These are phyloP conservation scores for Chlorella ohadii DNA, from an alignment of 139 green algal genomes.

Conservation along the genomic window DNA sequence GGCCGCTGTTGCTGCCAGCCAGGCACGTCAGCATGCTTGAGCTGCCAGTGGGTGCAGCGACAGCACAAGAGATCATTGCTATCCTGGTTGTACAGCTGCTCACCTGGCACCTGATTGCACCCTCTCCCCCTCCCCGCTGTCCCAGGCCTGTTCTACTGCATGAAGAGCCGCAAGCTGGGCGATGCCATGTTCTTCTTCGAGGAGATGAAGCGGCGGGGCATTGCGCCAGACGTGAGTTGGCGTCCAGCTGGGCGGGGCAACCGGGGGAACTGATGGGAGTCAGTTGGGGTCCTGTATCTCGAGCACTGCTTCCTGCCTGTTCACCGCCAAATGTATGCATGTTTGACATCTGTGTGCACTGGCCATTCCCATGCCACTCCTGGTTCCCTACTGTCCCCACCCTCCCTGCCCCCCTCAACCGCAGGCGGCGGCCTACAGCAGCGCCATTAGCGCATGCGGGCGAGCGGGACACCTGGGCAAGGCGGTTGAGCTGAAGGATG, in stretches of 20 bases:
- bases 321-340: too few species aligned
- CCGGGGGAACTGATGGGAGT: too few species aligned
- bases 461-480: slow-evolving; percentile 9
- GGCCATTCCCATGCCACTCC: neutral
- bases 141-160: slow-evolving; percentile 31
- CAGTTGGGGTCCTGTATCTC: too few species aligned
- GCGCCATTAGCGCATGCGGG: slow-evolving; percentile 34
- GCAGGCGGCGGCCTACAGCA: slow-evolving; percentile 10
- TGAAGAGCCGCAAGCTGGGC: slow-evolving; percentile 37
- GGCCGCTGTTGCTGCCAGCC: neutral
- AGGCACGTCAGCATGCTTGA: neutral
- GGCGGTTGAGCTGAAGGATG: slow-evolving; percentile 11
- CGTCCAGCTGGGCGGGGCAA: too few species aligned
- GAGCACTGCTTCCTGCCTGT: too few species aligned
- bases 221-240: slow-evolving; percentile 35
- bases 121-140: neutral
- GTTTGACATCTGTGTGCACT: too few species aligned
- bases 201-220: slow-evolving; percentile 34
- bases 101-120: too few species aligned
- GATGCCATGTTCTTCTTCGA: slow-evolving; percentile 42
- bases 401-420: neutral
- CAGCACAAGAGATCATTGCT: too few species aligned
- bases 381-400: neutral
- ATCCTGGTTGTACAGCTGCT: too few species aligned
- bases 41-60: too few species aligned